Conservation (phyloP, 352 stramenopile genomes). For the Elongisporangium undulatum region DNA sequence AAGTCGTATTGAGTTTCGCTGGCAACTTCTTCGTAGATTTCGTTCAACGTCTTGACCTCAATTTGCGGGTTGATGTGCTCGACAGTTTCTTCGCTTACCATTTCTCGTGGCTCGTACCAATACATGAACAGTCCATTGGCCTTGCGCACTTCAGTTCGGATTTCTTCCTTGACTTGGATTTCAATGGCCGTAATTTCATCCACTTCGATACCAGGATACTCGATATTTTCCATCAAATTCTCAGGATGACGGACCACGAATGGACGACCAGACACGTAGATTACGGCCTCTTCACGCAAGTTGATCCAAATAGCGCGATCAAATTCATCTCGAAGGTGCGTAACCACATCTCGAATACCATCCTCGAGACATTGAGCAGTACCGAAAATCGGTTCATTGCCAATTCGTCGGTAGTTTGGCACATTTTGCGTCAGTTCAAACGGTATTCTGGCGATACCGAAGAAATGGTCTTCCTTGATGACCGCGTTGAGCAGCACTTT, state of each 20-base stretch:
- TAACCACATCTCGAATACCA: constrained; percentile 65
- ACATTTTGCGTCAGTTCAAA: constrained; percentile 64
- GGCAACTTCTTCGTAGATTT: constrained; percentile 65
- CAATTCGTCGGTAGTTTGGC: constrained; percentile 84
- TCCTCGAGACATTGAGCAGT: constrained; percentile 73
- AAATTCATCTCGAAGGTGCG: constrained; percentile 45
- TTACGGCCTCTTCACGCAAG: constrained; percentile 86
- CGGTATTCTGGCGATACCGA: constrained; percentile 63
- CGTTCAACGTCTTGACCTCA: constrained; percentile 72
- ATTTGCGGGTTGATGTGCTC: constrained; percentile 66
- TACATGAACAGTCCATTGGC: constrained; percentile 83
- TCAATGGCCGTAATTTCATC: constrained; percentile 87
- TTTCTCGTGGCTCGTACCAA: constrained; percentile 73
- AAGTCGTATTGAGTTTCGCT: constrained; percentile 52
- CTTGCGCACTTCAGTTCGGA: constrained; percentile 68
- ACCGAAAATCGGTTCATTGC: constrained; percentile 80
- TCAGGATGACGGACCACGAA: constrained; percentile 83
- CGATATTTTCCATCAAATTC: constrained; percentile 83
- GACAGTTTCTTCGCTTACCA: constrained; percentile 81
- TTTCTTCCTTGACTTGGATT: constrained; percentile 77
- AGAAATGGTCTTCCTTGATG: constrained; percentile 90
- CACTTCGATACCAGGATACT: constrained; percentile 87
- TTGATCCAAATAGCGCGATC: constrained; percentile 89
- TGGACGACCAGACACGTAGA: constrained; percentile 84
- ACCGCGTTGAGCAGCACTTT: constrained; percentile 78